These are phyloP conservation scores for Lipomyces yamadae DNA, from an alignment of 805 yeast species.

Conservation along the genomic window DNA sequence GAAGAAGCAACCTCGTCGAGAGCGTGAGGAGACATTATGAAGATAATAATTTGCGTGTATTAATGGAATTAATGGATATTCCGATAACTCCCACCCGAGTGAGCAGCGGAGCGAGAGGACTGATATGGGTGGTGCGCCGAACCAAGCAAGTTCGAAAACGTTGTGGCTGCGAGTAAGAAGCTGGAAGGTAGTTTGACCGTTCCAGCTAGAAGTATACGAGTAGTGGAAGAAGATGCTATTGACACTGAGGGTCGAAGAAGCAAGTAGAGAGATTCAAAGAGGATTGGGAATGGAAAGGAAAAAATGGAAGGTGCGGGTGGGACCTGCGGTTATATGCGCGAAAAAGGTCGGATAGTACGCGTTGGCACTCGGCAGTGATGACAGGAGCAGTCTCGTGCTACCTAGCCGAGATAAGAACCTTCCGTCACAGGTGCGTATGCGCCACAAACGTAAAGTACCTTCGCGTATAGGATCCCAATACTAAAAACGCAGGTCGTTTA, in stretches of 20 bases:
- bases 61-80: slow-evolving; percentile 48
- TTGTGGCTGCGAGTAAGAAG: slow-evolving; percentile 37
- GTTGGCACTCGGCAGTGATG: too few species aligned
- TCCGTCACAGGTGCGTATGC: background rate
- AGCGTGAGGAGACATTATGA: slow-evolving; percentile 46
- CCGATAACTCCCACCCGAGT: slow-evolving; percentile 55
- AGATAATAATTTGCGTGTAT: slow-evolving; percentile 39
- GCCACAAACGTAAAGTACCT: background rate
- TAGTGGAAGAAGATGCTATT: too few species aligned
- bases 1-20: slow-evolving; percentile 39
- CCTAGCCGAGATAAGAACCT: background rate
- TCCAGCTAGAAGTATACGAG: background rate
- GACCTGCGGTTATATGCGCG: background rate
- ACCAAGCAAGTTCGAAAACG: slow-evolving; percentile 51
- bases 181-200: slow-evolving; percentile 10
- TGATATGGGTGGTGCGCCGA: slow-evolving; percentile 53
- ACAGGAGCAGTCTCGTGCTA: background rate
- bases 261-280: background rate
- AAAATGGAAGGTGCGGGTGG: slow-evolving; percentile 6
- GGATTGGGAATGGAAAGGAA: background rate
- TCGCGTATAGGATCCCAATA: background rate
- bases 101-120: slow-evolving; percentile 50
- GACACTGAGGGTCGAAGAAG: slow-evolving; percentile 10
- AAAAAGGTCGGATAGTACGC: too few species aligned
- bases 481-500: too few species aligned